phyloP scores from a whole-genome alignment of 257 asterid species.

The Jacaranda mimosifolia region DNA sequence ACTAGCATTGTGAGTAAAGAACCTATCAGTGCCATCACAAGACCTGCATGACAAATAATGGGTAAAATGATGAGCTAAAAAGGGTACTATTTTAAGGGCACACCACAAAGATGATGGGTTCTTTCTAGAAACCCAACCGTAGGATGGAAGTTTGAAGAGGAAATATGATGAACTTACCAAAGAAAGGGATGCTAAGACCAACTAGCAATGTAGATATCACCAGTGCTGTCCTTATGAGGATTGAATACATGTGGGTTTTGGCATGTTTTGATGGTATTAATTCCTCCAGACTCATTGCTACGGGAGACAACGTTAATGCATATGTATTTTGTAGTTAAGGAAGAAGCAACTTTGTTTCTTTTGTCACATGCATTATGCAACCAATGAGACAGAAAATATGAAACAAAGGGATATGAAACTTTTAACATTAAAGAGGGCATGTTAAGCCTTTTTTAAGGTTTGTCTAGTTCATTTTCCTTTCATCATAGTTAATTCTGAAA shows the following conservation, averaged over 20 bases:
- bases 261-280: slow-evolving; percentile 64
- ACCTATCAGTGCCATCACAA: slow-evolving; percentile 91
- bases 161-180: slow-evolving; percentile 57
- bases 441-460: neutral
- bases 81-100: neutral
- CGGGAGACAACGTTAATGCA: slow-evolving; percentile 91
- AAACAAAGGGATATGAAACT: neutral
- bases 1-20: slow-evolving; percentile 93
- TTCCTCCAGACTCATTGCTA: slow-evolving; percentile 95
- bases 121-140: too few species aligned
- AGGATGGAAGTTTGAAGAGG: neutral
- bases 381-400: neutral
- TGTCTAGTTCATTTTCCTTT: neutral
- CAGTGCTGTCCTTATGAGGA: slow-evolving; percentile 77
- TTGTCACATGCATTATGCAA: neutral
- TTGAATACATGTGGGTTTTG: slow-evolving; percentile 58
- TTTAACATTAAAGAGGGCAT: neutral
- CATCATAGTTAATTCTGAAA: neutral
- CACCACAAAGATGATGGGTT: neutral
- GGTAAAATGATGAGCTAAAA: neutral
- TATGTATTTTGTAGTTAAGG: slow-evolving; percentile 65
- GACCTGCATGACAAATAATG: slow-evolving; percentile 50
- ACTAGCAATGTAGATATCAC: slow-evolving; percentile 84
- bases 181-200: slow-evolving; percentile 82
- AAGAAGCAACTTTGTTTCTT: slow-evolving; percentile 3